Evolutionary conservation across 768 basidiomycete genomes (phyloP).

Genomic region (Zangia roseola): DNA sequence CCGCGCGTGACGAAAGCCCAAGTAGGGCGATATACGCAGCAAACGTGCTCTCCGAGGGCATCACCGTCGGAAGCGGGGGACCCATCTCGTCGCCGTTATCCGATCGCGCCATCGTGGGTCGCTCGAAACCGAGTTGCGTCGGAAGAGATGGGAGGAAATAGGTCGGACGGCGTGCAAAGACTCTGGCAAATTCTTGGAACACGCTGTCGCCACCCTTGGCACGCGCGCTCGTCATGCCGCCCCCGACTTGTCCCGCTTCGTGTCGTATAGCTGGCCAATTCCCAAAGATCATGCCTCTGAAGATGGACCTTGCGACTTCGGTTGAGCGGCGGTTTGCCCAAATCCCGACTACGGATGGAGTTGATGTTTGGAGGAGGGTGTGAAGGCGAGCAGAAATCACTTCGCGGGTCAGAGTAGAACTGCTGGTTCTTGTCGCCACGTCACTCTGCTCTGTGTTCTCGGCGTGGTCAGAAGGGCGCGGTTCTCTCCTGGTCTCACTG

Average conservation of each 20-base stretch:
- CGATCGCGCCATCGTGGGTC: background rate
- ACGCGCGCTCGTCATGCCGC: slow-evolving; percentile 21
- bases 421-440: background rate
- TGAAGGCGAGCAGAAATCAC: slow-evolving; percentile 7
- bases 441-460: background rate
- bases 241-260: slow-evolving; percentile 38
- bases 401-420: slow-evolving; percentile 4
- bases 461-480: background rate
- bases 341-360: slow-evolving; percentile 36
- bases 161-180: slow-evolving; percentile 9
- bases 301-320: slow-evolving; percentile 49
- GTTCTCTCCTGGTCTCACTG: background rate
- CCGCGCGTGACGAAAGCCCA: slow-evolving; percentile 45
- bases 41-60: slow-evolving; percentile 53
- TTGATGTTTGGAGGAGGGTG: slow-evolving; percentile 18
- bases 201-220: slow-evolving; percentile 14
- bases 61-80: slow-evolving; percentile 33
- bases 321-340: slow-evolving; percentile 49
- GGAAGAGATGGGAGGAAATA: slow-evolving; percentile 12
- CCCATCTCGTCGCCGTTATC: slow-evolving; percentile 7
- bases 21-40: slow-evolving; percentile 61
- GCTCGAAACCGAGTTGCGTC: background rate
- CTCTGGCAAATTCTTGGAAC: slow-evolving; percentile 20
- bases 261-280: slow-evolving; percentile 47
- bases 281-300: slow-evolving; percentile 55